Percentiles rank a stretch among this genome's conserved stretches.
These are phyloP conservation scores for Amylocystis lapponica DNA, from an alignment of 768 basidiomycete genomes.

Conservation along the genomic window DNA sequence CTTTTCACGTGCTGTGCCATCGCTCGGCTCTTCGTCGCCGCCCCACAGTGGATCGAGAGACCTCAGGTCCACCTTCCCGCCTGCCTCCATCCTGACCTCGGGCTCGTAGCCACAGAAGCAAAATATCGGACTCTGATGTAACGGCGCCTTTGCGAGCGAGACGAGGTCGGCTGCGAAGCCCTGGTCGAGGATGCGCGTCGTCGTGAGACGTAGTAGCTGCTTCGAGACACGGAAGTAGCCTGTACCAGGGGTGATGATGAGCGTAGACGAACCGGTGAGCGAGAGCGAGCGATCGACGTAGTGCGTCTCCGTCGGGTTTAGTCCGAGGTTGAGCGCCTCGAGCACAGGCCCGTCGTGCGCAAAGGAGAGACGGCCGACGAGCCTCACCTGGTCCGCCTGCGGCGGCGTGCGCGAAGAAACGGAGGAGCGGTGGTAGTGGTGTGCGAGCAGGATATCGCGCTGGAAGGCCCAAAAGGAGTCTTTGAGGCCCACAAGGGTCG, in stretches of 20 bases:
- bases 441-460: conserved; percentile 83
- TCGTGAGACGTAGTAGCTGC: conserved; percentile 83
- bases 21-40: conserved; percentile 44
- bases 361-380: conserved; percentile 74
- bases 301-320: conserved; percentile 91
- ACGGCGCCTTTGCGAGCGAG: conserved; percentile 82
- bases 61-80: conserved; percentile 40
- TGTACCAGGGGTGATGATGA: conserved; percentile 89
- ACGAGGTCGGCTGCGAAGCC: conserved; percentile 89
- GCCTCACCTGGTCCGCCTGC: conserved; percentile 45
- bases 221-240: conserved; percentile 93
- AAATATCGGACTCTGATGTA: conserved; percentile 92
- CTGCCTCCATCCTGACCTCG: conserved; percentile 37
- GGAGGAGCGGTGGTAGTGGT: conserved; percentile 76
- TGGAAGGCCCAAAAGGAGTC: conserved; percentile 89
- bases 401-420: conserved; percentile 23
- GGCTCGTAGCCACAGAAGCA: conserved; percentile 73
- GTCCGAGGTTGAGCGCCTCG: conserved; percentile 87
- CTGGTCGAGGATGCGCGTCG: conserved; percentile 89
- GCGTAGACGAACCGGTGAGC: conserved; percentile 77
- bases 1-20: conserved; percentile 32
- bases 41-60: conserved; percentile 73
- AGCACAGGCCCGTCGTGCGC: conserved; percentile 96
- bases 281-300: conserved; percentile 93
- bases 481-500: conserved; percentile 81